phyloP scores from a whole-genome alignment of 2,329 filamentous ascomycete species.

The Aspergillus brunneoviolaceus region DNA sequence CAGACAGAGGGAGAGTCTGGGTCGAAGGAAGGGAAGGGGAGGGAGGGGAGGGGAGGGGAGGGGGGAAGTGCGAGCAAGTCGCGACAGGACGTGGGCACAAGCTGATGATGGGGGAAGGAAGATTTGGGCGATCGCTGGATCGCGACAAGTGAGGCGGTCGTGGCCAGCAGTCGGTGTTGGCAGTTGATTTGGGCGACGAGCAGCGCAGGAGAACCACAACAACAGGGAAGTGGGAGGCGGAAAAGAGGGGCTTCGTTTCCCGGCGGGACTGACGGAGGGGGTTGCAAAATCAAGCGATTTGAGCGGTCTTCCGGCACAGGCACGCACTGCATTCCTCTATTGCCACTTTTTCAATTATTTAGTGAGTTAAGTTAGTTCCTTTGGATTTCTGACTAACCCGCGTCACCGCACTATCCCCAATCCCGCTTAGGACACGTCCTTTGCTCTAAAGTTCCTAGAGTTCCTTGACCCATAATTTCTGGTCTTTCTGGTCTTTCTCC shows the following conservation, averaged over 20 bases:
- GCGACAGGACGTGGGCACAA: constrained; percentile 26
- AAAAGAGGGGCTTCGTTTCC: constrained; percentile 18
- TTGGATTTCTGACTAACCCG: constrained; percentile 20
- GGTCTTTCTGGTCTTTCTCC: background rate
- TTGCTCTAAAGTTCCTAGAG: background rate
- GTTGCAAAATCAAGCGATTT: constrained; percentile 10
- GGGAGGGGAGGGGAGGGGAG: constrained; percentile 17
- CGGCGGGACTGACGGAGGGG: constrained; percentile 23
- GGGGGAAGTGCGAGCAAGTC: constrained; percentile 17
- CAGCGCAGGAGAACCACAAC: constrained; percentile 10
- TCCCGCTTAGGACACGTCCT: constrained; percentile 17
- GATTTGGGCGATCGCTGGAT: constrained; percentile 24
- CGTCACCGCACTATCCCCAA: constrained; percentile 12
- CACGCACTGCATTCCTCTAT: constrained; percentile 20
- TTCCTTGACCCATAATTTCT: constrained; percentile 16
- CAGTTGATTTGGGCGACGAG: constrained; percentile 15
- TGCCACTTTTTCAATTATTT: constrained; percentile 8
- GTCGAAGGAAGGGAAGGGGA: constrained; percentile 20
- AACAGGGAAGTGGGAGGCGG: constrained; percentile 12
- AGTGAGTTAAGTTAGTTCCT: too few species aligned
- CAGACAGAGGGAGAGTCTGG: constrained; percentile 16
- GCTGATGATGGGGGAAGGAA: constrained; percentile 12
- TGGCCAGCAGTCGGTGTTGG: constrained; percentile 21
- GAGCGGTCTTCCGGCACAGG: constrained; percentile 1
- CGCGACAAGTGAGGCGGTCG: constrained; percentile 27